phyloP scores from a whole-genome alignment of 2,329 filamentous ascomycete genomes.

The Calonectria fujianensis region DNA sequence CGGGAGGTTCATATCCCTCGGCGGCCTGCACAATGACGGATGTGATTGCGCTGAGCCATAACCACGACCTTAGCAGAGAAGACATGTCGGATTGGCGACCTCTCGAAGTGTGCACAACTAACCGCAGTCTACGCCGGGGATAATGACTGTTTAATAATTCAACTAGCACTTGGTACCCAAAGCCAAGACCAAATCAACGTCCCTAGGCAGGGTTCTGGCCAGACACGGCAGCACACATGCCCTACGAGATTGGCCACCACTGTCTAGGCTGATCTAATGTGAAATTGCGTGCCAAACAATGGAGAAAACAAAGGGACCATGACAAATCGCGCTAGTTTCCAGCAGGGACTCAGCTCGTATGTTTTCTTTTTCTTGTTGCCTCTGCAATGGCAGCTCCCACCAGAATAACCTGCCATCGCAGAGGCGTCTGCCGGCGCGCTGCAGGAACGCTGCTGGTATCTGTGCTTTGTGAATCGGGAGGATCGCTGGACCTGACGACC shows the following conservation, averaged over 20 bases:
- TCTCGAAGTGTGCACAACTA: too few species aligned
- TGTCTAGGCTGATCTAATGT: neutral
- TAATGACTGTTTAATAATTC: neutral
- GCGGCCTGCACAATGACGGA: neutral
- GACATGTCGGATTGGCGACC: neutral
- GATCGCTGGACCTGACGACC: neutral
- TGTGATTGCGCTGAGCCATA: neutral
- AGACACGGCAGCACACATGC: neutral
- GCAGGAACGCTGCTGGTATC: neutral
- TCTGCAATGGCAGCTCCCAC: neutral
- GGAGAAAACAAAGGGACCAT: neutral
- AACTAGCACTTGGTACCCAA: neutral
- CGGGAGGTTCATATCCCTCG: neutral
- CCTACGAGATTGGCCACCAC: neutral
- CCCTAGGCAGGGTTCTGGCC: neutral
- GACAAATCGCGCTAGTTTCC: neutral
- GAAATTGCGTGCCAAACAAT: constrained; percentile 6
- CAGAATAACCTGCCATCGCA: neutral
- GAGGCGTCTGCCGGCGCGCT: neutral
- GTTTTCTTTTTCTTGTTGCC: constrained; percentile 4
- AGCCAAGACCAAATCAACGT: neutral
- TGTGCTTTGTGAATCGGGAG: neutral
- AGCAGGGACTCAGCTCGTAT: neutral
- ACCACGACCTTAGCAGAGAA: neutral
- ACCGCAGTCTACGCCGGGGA: neutral